Evolutionary conservation across 169 alveolate genomes (phyloP).

Genomic region (Fabrea salina): DNA sequence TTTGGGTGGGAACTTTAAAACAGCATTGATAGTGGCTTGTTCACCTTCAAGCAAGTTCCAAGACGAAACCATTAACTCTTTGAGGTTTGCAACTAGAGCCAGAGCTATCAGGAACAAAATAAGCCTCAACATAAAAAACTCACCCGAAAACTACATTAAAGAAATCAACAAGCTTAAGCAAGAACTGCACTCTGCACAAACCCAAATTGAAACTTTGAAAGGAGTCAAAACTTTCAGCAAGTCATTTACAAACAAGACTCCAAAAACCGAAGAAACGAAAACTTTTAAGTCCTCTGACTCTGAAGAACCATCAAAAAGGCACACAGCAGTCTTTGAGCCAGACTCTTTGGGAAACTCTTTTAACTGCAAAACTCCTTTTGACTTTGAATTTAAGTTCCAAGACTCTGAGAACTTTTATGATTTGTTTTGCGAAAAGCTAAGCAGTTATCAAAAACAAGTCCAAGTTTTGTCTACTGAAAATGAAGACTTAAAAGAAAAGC

Average conservation of each 20-base stretch:
- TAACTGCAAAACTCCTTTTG: too few species aligned
- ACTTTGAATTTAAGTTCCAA: too few species aligned
- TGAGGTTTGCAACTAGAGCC: conserved; percentile 79
- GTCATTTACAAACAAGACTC: not conserved
- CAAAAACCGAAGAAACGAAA: not conserved
- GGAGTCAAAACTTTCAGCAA: not conserved
- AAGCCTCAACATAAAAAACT: conserved; percentile 66
- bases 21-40: conserved; percentile 63
- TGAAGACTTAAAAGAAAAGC: not conserved
- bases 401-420: too few species aligned
- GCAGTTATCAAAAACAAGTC: not conserved
- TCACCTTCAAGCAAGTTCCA: conserved; percentile 45
- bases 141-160: conserved; percentile 30
- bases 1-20: conserved; percentile 73
- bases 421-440: too few species aligned
- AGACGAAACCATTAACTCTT: conserved; percentile 61
- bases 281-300: too few species aligned
- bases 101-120: conserved; percentile 79
- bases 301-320: not conserved
- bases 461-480: not conserved
- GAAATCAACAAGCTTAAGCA: not conserved
- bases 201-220: not conserved
- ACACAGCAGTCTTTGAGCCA: not conserved
- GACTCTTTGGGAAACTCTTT: not conserved
- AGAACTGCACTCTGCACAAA: not conserved